Conservation (phyloP, 1,284 basidiomycete species). For the Cutaneotrichosporon dermatis region DNA sequence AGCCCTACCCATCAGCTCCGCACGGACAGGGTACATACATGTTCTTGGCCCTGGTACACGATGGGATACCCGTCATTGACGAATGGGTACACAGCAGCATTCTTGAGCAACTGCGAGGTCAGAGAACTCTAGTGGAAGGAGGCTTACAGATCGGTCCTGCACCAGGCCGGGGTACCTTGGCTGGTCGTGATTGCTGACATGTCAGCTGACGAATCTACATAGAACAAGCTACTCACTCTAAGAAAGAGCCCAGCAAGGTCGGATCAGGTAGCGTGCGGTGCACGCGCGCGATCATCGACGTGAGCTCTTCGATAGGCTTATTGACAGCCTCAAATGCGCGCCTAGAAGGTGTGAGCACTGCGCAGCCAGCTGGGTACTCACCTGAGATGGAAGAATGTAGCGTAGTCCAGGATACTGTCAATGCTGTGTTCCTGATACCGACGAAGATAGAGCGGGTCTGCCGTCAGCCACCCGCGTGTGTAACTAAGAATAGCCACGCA, state of each 20-base stretch:
- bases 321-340: constrained; percentile 35
- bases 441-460: constrained; percentile 43
- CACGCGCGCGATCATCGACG: constrained; percentile 35
- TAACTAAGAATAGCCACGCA: constrained; percentile 14
- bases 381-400: constrained; percentile 54
- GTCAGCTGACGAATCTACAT: background rate
- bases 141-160: constrained; percentile 23
- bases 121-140: background rate
- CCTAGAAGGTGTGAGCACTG: constrained; percentile 16
- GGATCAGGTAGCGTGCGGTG: constrained; percentile 42
- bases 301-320: constrained; percentile 34
- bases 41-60: constrained; percentile 58
- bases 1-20: constrained; percentile 46
- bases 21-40: constrained; percentile 24
- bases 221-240: constrained; percentile 41
- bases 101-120: constrained; percentile 43
- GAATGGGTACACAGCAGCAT: constrained; percentile 51
- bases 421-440: constrained; percentile 50
- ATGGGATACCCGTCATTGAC: constrained; percentile 56
- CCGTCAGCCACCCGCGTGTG: constrained; percentile 6
- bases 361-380: too few relatives aligned
- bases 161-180: constrained; percentile 44
- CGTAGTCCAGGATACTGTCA: constrained; percentile 57
- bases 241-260: constrained; percentile 49
- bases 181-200: constrained; percentile 49